Base-by-base conservation (phyloP, 2,329 filamentous ascomycete genomes). In the Hypoxylon sp. region DNA sequence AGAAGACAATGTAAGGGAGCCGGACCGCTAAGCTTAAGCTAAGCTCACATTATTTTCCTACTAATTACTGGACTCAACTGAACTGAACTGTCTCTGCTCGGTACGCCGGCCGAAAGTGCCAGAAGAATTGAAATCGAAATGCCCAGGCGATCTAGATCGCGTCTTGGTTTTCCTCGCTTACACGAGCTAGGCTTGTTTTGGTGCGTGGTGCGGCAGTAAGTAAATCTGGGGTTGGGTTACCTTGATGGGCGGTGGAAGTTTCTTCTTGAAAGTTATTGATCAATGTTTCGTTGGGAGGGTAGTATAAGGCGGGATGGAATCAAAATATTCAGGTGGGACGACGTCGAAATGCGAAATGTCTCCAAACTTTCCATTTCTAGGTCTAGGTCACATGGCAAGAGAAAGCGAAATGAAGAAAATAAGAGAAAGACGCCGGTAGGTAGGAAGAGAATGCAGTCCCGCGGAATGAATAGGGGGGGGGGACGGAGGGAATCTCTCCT, bases 151-250 rank as follows among this genome's bases (percentile, higher is more conserved):
- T 54, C 50, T 57, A 54, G 54, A 57, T 44, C 21, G 21, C 9
- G 5, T 25, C 21, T 37, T 34, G 25, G n/a, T n/a, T n/a, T n/a
- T n/a, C 42, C 32, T 53, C 41, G 45, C 30, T 47, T 47, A 40
- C 35, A 19, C 40, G 26, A 27, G 21, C 41, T 43, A 35, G 19
- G n/a, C n/a, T 26, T 35, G 12, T 25, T 42, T 31, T 37, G 35
- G 40, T 45, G 36, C 35, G 41, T 44, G 30, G 40, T 43, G 40
- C 40, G 49, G 53, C 44, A 52, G 49, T 57, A 38, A n/a, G 32
- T 17, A 53, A 57, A 46, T 38, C 49, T 37, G 49, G 53, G 53
- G 49, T 44, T 57, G 46, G 40, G 40, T 53, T 46, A 36, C 42
- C 21, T 44, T 36, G 26, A 13, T 20, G 29, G 17, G 5, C 11